Percentiles rank a stretch among this genome's conserved stretches.
phyloP scores from a whole-genome alignment of 208 protist species.

The Lotmaria passim region DNA sequence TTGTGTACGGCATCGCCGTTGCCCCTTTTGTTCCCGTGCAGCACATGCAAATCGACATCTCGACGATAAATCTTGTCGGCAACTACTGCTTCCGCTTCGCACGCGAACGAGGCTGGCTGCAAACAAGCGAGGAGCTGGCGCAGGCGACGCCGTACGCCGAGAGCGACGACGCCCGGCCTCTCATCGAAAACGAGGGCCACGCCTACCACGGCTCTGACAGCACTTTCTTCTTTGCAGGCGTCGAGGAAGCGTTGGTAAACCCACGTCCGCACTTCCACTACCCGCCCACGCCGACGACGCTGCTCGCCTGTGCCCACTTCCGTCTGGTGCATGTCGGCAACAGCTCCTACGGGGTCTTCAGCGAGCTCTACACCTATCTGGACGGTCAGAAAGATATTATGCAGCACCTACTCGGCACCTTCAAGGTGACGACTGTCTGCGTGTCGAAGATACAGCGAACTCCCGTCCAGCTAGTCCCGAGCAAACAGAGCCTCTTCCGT shows the following conservation, averaged over 20 bases:
- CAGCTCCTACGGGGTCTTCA: constrained; percentile 60
- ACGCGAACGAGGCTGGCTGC: constrained; percentile 68
- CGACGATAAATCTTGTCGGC: constrained; percentile 53
- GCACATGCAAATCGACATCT: constrained; percentile 59
- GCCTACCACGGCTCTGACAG: constrained; percentile 23
- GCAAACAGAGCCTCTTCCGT: constrained; percentile 14
- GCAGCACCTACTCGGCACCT: constrained; percentile 44
- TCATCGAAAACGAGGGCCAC: constrained; percentile 33
- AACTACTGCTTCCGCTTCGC: constrained; percentile 64
- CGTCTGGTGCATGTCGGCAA: constrained; percentile 54
- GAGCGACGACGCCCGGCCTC: constrained; percentile 11
- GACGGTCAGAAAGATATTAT: constrained; percentile 34
- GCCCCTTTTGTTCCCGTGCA: constrained; percentile 67
- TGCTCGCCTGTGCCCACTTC: constrained; percentile 44
- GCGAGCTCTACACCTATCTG: constrained; percentile 48
- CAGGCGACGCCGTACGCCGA: constrained; percentile 20
- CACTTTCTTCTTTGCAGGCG: constrained; percentile 71
- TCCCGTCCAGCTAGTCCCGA: constrained; percentile 24
- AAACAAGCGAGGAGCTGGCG: constrained; percentile 32
- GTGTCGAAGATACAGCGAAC: constrained; percentile 53
- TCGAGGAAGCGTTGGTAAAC: constrained; percentile 45
- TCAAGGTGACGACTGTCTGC: constrained; percentile 61
- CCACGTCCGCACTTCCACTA: constrained; percentile 34
- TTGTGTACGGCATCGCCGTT: constrained; percentile 54
- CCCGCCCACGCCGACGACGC: constrained; percentile 41